Percentiles rank a stretch among this genome's conserved stretches.
Evolutionary conservation across 140 eudicot species (phyloP).

Genomic region (Anethum foeniculum): DNA sequence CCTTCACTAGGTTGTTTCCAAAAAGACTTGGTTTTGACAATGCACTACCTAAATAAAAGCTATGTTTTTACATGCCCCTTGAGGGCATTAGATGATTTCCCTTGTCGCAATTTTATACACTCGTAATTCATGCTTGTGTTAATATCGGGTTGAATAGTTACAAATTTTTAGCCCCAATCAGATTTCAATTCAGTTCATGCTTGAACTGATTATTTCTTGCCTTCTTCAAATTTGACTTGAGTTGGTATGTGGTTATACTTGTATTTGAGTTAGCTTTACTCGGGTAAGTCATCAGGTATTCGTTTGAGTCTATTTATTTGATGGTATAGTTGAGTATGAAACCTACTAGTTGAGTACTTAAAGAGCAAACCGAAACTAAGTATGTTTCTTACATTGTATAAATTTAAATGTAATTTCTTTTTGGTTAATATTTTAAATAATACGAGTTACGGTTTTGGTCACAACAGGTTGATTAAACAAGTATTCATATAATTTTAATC

Average conservation of each 20-base stretch:
- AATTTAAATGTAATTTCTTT: not conserved
- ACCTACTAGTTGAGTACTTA: not conserved
- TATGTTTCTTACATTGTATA: no score
- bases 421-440: no score
- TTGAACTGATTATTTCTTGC: not conserved
- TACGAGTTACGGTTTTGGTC: not conserved
- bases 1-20: no score
- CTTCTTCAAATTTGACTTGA: not conserved
- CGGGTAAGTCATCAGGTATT: not conserved
- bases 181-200: not conserved
- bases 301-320: not conserved
- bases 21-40: no score
- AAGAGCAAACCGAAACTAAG: not conserved
- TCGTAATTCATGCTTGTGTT: not conserved
- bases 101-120: not conserved
- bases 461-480: not conserved
- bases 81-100: not conserved
- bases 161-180: not conserved
- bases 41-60: not conserved
- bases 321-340: not conserved
- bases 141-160: not conserved
- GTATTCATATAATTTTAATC: not conserved
- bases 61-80: not conserved
- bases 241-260: not conserved
- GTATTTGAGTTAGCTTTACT: not conserved